Base-by-base conservation (phyloP, 1,284 basidiomycete genomes). In the Moesziomyces globuligerus region DNA sequence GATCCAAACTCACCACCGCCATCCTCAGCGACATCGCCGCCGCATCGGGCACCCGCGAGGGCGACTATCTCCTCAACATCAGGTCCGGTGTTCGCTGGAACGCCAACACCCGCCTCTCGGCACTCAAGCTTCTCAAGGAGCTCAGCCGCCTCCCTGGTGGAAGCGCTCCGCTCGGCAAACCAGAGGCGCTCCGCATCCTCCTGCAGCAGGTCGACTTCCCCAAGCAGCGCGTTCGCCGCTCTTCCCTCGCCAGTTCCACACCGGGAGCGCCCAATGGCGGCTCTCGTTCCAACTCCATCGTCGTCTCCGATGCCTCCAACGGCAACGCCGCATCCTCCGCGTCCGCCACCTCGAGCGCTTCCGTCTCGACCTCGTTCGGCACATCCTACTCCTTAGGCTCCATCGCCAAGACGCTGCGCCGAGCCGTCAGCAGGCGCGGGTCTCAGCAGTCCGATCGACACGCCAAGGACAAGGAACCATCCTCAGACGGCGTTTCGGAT, bases 41-140 rank as follows among this genome's bases (percentile, higher is more conserved):
- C 23, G 69, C 64, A 20, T 67, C 69, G 25, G 69, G 69, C 7
- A 48, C 39, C 6, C 54, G 69, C 8, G 43, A 64, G 23, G 64
- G 58, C 15, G 54, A 59, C 48, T 55, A 45, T 23, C 51, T 67
- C 7, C 58, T 65, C 52, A 72, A 72, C 25, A 32, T 44, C 4
- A 39, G 69, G 10, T 28, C 25, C 32, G 23, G 51, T n/a, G 48
- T 47, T 15, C 51, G 55, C 2, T 72, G 69, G 69, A 49, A 58
- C 20, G 26, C 69, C 18, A 21, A 45, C 8, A 51, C 38, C 5
- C 61, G 74, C 11, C 50, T 75, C 4, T 49, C 57, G 8, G 67
- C 73, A 23, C 51, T 75, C 43, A 57, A 50, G 39, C 25, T 67
- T 8, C 71, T 77, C 50, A 77, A 77, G 34, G 75, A 76, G 58